Evolutionary conservation across 129 eudicot genomes (phyloP), one percentile per base, ranked within the genome.

Genomic region (Lactuca sativa): DNA sequence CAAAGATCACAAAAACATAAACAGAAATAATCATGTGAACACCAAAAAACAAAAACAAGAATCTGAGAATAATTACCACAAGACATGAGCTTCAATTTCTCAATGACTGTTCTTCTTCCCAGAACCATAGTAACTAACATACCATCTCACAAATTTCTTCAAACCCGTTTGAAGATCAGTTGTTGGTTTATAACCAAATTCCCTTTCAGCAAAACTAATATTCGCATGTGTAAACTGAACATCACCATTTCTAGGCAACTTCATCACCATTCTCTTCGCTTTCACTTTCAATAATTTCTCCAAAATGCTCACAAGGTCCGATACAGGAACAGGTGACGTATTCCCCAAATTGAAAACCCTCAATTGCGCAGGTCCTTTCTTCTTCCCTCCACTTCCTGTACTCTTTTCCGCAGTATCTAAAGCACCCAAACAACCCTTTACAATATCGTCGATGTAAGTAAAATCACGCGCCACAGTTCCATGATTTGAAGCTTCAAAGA

Each of bases 341-440:
- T 1, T 25, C 30, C 2, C 30, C 2, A 25, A 25, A 25, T 25
- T 25, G 30, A 25, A 25, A 25, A 21, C 21, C 21, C 21, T 21
- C 21, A 21, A 21, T 21, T 21, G 21, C 1, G 97, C 97, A 2
- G 80, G 72, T 37, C 89, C 95, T 61, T 84, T 90, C 74, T 90
- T 90, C 97, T 90, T 90, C 73, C 97, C 97, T 17, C 95, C 95
- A 71, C 95, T 86, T 8, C 97, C 97, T 0, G 97, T 90, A 76
- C 97, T 90, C 83, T 86, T 90, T 78, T 86, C 89, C 12, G 97
- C 97, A 17, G 97, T 90, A 78, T 90, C 97, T 77, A 90, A 78
- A 16, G 97, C 79, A 55, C 81, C 97, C 74, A 90, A 86, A 82
- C 97, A 90, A 51, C 97, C 97, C 86, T 86, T 90, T 14, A 90